A percentile compares a stretch with the other conserved stretches of the same genome.
Evolutionary conservation across 108 stramenopile genomes (phyloP).

Genomic region (Pseudonitzschia pungens): DNA sequence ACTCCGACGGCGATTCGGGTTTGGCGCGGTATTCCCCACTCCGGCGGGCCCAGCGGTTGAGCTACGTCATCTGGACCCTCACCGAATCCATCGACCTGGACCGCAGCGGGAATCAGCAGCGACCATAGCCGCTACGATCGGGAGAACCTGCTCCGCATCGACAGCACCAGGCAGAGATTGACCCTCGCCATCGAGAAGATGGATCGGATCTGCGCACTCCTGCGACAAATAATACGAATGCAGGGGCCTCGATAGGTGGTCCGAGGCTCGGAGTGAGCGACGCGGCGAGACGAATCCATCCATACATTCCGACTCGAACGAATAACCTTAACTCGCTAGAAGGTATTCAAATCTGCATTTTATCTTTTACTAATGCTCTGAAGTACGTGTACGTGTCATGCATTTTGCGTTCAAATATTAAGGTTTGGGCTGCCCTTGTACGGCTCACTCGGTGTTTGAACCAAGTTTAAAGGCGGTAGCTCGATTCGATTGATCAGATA

Average conservation of each 20-base stretch:
- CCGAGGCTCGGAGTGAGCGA: too few species aligned
- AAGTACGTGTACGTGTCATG: too few species aligned
- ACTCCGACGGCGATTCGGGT: neutral
- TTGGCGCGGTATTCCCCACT: slow-evolving; percentile 13
- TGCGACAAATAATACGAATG: slow-evolving; percentile 2
- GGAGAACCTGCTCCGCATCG: neutral
- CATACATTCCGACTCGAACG: too few species aligned
- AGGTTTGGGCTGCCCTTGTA: too few species aligned
- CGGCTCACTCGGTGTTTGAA: too few species aligned
- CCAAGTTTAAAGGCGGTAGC: too few species aligned
- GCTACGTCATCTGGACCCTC: slow-evolving; percentile 28
- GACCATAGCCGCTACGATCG: neutral
- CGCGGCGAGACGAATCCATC: too few species aligned
- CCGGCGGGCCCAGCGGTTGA: slow-evolving; percentile 26
- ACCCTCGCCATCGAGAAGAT: slow-evolving; percentile 9
- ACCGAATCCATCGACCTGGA: neutral
- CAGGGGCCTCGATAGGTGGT: neutral
- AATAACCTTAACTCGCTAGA: too few species aligned
- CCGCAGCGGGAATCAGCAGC: neutral
- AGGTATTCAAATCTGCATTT: too few species aligned
- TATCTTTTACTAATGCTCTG: too few species aligned
- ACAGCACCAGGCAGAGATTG: slow-evolving; percentile 1
- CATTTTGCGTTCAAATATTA: too few species aligned
- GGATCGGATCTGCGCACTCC: neutral
- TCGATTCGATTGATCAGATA: too few species aligned